phyloP scores from a whole-genome alignment of 371 early-diverging fungal genomes.

The Capniomyces stellatus region DNA sequence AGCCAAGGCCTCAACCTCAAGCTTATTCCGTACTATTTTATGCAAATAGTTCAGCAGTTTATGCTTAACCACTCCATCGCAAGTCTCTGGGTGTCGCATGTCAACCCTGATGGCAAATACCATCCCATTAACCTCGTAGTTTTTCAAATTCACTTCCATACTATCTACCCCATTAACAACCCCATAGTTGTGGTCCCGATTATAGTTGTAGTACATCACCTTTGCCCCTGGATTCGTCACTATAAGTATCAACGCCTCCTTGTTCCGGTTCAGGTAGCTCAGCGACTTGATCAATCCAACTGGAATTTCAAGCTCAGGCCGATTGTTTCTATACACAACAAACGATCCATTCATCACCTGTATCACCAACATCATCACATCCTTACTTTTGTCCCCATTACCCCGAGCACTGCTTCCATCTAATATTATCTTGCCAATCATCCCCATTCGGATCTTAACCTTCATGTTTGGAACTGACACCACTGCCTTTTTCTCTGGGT shows the following conservation, averaged over 20 bases:
- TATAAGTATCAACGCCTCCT: neutral
- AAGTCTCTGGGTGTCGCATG: neutral
- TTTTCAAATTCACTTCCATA: no score
- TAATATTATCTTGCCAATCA: neutral
- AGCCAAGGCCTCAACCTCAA: neutral
- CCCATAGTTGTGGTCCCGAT: no score
- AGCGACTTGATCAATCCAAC: neutral
- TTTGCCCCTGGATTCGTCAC: neutral
- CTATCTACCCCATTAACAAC: no score
- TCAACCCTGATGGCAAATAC: neutral
- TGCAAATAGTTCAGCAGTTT: neutral
- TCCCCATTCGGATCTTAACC: neutral
- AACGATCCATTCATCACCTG: neutral
- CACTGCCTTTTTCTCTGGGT: no score
- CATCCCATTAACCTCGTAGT: no score
- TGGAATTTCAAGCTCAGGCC: neutral
- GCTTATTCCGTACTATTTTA: neutral
- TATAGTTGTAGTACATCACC: no score
- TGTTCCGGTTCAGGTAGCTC: neutral
- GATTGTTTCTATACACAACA: neutral
- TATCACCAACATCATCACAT: neutral
- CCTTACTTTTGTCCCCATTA: no score
- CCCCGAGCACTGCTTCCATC: no score
- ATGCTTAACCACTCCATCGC: neutral
- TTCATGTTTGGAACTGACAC: neutral